Conservation (phyloP, 768 basidiomycete species). For the Cystofilobasidium bisporidii region DNA sequence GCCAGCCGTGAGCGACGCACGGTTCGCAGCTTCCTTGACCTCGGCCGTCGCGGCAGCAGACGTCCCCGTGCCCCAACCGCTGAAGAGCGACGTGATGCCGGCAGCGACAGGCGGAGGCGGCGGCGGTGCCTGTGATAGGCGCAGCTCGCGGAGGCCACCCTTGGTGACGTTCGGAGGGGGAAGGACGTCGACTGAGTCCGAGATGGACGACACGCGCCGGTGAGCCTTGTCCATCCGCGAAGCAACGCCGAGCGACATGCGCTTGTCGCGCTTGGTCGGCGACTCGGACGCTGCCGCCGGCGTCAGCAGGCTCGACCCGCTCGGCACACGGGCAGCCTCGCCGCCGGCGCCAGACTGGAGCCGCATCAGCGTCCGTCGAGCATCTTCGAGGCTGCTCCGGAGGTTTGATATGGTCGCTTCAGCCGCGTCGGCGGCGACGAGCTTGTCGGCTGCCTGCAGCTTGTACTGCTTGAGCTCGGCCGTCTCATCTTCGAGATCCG, state of each 20-base stretch:
- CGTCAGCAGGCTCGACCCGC: slow-evolving; percentile 5
- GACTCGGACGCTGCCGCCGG: not conserved
- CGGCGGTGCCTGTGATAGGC: not conserved
- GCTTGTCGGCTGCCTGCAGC: not conserved
- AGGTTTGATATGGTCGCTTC: slow-evolving; percentile 16
- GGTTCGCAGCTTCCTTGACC: not conserved
- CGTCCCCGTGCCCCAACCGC: not conserved
- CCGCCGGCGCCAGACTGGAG: slow-evolving; percentile 22
- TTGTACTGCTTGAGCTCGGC: not conserved
- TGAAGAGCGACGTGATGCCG: not conserved
- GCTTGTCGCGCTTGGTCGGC: slow-evolving; percentile 25
- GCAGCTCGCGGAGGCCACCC: not conserved
- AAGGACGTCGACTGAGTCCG: not conserved
- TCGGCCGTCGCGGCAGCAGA: not conserved
- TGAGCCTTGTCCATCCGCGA: not conserved
- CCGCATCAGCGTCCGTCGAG: slow-evolving; percentile 17
- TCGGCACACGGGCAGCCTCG: slow-evolving; percentile 10
- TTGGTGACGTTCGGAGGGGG: not conserved
- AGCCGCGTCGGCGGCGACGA: not conserved
- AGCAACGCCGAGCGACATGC: slow-evolving; percentile 22
- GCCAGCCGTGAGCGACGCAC: not conserved
- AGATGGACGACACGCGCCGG: not conserved
- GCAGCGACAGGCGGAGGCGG: not conserved
- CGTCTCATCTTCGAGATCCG: slow-evolving; percentile 25
- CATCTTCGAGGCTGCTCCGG: slow-evolving; percentile 19